phyloP scores from a whole-genome alignment of 306 rosid species.

The Fragaria nilgerrensis region DNA sequence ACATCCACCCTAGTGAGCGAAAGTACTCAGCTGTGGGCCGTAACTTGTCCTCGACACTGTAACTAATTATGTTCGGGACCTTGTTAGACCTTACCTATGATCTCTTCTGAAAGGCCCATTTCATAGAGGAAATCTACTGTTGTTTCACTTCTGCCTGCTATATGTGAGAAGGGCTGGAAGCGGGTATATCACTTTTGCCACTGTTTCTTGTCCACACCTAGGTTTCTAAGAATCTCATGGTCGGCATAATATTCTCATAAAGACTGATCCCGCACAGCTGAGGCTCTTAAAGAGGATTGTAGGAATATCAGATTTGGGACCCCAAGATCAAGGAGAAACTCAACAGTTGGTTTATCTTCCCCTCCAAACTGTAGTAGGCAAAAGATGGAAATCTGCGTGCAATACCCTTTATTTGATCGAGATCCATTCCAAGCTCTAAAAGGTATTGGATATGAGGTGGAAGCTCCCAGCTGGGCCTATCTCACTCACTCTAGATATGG shows the following conservation, averaged over 20 bases:
- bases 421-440: conserved; percentile 76
- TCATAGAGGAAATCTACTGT: conserved; percentile 58
- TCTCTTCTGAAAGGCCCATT: conserved; percentile 67
- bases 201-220: conserved; percentile 83
- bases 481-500: conserved; percentile 64
- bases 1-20: conserved; percentile 73
- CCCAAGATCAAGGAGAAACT: conserved; percentile 88
- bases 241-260: conserved; percentile 73
- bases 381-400: conserved; percentile 64
- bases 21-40: conserved; percentile 81
- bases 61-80: conserved; percentile 73
- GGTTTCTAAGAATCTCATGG: conserved; percentile 75
- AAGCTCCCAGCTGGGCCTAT: conserved; percentile 57
- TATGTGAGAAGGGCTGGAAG: conserved; percentile 80
- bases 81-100: conserved; percentile 79
- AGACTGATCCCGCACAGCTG: conserved; percentile 93
- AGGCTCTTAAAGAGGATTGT: conserved; percentile 69
- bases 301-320: conserved; percentile 65
- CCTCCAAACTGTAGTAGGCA: conserved; percentile 83
- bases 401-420: conserved; percentile 66
- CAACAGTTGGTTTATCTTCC: conserved; percentile 84
- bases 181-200: conserved; percentile 88
- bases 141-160: conserved; percentile 68
- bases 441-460: conserved; percentile 80
- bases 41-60: conserved; percentile 82